Base-by-base conservation (phyloP, 768 basidiomycete genomes). In the Podaxis mareebaensis region DNA sequence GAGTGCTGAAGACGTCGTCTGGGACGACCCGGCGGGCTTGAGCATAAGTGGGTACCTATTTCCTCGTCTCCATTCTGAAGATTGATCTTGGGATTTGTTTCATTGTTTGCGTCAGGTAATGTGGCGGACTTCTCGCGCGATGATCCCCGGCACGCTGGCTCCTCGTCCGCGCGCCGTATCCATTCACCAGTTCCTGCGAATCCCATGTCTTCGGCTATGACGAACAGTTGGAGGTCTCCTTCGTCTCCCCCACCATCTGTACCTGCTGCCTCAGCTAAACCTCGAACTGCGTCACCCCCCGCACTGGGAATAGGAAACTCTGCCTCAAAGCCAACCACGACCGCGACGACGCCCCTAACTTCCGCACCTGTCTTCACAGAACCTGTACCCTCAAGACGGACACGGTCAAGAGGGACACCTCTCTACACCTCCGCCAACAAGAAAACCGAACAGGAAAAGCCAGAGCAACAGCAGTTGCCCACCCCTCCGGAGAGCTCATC, bases 1-100 rank as follows among this genome's bases (percentile, higher is more conserved):
- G 12, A 51, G 38, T 48, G 64, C 64, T 20, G 68, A 67, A 39
- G 72, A 72, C 24, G 63, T 70, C 13, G 61, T 55, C 24, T 55
- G 60, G 38, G 30, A 55, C 13, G 57, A 58, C 13, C 44, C 20
- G 8, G n/a, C 15, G 26, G 38, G 54, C 36, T 33, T 24, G 52
- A 28, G 22, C 6, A 55, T 55, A 55, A 22, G 53, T 55, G 36
- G n/a, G 53, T 38, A 2, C 36, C 38, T 28, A 15, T 5, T 38
- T 20, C 17, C 28, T 17, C n/a, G 28, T 2, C 20, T n/a, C 20
- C 20, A 22, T 22, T 49, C 17, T 24, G 12, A 15, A 17, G 52
- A 17, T 33, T 53, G 24, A 28, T 22, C 7, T 5, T 20, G 3
- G 17, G 10, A 22, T 54, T 28, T 33, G 33, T 33, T 15, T 15